Evolutionary conservation across 2,329 filamentous ascomycete genomes (phyloP).

Genomic region (Huntiella omanensis): DNA sequence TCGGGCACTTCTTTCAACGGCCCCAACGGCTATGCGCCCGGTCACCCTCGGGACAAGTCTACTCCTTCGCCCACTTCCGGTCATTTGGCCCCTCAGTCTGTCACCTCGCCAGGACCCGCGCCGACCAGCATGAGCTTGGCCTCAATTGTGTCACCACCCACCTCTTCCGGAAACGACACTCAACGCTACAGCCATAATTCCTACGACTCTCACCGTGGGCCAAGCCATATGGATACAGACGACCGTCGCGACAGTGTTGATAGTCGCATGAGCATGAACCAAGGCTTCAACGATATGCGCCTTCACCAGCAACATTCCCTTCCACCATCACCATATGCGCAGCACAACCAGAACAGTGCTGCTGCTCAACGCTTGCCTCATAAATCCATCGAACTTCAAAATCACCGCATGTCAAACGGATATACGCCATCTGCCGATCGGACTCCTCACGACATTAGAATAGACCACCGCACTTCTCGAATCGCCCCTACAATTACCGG

Average conservation of each 20-base stretch:
- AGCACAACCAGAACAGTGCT: slow-evolving; percentile 56
- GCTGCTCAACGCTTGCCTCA: slow-evolving; percentile 51
- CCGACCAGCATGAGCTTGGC: slow-evolving; percentile 47
- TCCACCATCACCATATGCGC: slow-evolving; percentile 48
- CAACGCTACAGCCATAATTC: slow-evolving; percentile 26
- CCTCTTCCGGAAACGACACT: slow-evolving; percentile 24
- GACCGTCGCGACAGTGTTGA: slow-evolving; percentile 57
- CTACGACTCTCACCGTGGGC: slow-evolving; percentile 13
- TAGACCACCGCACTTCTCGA: slow-evolving; percentile 31
- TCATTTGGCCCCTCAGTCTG: slow-evolving; percentile 30
- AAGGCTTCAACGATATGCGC: slow-evolving; percentile 49
- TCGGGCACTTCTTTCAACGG: slow-evolving; percentile 22
- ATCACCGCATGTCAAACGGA: slow-evolving; percentile 44
- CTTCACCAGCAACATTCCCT: slow-evolving; percentile 28
- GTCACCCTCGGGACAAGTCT: slow-evolving; percentile 26
- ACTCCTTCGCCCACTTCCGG: slow-evolving; percentile 30
- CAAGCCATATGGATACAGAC: slow-evolving; percentile 13
- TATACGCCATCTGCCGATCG: slow-evolving; percentile 42
- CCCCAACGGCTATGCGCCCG: slow-evolving; percentile 13
- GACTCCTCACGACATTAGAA: slow-evolving; percentile 27
- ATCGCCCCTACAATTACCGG: slow-evolving; percentile 63
- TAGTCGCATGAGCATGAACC: slow-evolving; percentile 46
- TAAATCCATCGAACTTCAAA: slow-evolving; percentile 28
- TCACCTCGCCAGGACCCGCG: slow-evolving; percentile 34
- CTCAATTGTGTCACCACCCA: slow-evolving; percentile 44